Percentiles rank a stretch among this genome's conserved stretches.
phyloP scores from a whole-genome alignment of 768 basidiomycete species.

The Auricularia sp. region DNA sequence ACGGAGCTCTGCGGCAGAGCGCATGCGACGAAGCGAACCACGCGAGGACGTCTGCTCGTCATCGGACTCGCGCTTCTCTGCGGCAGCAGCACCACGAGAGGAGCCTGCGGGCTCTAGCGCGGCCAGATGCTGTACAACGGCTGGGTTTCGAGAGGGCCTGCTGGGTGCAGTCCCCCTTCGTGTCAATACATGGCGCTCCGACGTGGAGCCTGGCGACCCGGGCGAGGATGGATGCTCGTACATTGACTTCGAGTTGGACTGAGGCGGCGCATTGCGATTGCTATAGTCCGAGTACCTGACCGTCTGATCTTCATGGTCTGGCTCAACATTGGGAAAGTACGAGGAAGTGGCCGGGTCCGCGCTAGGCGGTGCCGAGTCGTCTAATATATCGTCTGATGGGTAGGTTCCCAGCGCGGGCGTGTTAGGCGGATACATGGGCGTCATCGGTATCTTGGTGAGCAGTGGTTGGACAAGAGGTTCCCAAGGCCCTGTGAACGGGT shows the following conservation, averaged over 20 bases:
- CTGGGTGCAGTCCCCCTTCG: not conserved
- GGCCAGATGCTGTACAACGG: not conserved
- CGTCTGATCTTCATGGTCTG: not conserved
- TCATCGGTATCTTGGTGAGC: conserved; percentile 49
- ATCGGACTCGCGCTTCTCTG: not conserved
- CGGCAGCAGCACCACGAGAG: not conserved
- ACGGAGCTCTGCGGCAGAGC: not conserved
- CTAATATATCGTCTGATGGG: not conserved
- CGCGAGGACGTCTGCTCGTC: not conserved
- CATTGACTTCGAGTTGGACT: not conserved
- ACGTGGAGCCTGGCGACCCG: not conserved
- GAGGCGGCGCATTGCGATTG: not conserved
- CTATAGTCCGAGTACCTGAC: not conserved
- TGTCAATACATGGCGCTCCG: not conserved
- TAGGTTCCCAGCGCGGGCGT: conserved; percentile 33
- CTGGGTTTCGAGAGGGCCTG: not conserved
- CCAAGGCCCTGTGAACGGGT: conserved; percentile 94
- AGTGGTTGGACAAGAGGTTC: conserved; percentile 80
- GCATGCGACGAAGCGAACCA: not conserved
- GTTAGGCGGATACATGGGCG: conserved; percentile 55
- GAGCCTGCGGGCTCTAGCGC: not conserved
- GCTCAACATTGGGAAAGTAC: not conserved
- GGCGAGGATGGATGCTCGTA: not conserved
- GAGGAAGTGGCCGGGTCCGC: not conserved
- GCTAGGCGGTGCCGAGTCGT: not conserved